A percentile compares a stretch with the other conserved stretches of the same genome.
Evolutionary conservation across 169 alveolate genomes (phyloP).

Genomic region (Cyclospora cayetanensis): DNA sequence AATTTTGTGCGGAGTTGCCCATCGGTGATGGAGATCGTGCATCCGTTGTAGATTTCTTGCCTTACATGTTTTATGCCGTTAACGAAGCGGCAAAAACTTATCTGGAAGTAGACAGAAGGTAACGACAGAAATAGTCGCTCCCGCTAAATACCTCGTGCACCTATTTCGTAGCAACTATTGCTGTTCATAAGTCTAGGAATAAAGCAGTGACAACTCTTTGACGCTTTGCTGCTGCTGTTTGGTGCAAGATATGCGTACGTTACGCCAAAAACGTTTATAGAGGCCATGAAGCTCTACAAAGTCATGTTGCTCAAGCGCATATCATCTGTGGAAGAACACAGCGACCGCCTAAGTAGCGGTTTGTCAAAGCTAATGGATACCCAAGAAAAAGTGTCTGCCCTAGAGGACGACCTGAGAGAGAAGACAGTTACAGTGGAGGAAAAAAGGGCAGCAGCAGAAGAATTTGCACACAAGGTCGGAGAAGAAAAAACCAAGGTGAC

Average conservation of each 20-base stretch:
- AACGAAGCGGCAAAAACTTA: conserved; percentile 65
- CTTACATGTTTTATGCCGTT: conserved; percentile 85
- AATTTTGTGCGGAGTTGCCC: conserved; percentile 85
- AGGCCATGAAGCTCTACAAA: conserved; percentile 92
- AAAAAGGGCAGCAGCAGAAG: conserved; percentile 94
- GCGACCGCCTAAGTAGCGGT: conserved; percentile 91
- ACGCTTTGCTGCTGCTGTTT: not conserved
- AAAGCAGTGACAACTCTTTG: not conserved
- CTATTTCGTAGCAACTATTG: too few species aligned
- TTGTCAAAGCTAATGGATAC: conserved; percentile 90
- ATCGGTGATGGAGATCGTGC: conserved; percentile 85
- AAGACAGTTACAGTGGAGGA: conserved; percentile 91
- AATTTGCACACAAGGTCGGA: conserved; percentile 93
- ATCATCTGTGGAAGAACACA: conserved; percentile 76
- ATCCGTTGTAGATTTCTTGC: conserved; percentile 90
- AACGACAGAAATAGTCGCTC: not conserved
- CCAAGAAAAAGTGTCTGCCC: conserved; percentile 88
- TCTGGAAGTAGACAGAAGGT: conserved; percentile 60
- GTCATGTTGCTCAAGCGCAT: conserved; percentile 90
- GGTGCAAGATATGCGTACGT: conserved; percentile 89
- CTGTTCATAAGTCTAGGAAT: not conserved
- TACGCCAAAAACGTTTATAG: conserved; percentile 96
- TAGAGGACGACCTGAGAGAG: conserved; percentile 89
- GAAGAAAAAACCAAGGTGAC: conserved; percentile 92
- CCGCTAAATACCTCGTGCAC: too few species aligned